These are phyloP conservation scores for Ophiostoma perfectum DNA, from an alignment of 2,329 filamentous ascomycete species.

Conservation along the genomic window DNA sequence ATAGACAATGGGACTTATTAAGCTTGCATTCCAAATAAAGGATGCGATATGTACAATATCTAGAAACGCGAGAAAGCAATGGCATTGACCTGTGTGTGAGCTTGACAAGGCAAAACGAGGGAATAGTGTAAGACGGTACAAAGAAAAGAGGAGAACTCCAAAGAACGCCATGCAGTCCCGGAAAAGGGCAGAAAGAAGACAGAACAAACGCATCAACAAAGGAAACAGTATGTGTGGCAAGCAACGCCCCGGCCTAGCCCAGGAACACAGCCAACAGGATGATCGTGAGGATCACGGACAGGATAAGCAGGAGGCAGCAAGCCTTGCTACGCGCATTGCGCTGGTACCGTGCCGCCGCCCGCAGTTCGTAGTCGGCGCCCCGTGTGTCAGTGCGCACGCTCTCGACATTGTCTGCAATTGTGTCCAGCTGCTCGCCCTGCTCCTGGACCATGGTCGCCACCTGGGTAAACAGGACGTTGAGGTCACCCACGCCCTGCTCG, in stretches of 20 bases:
- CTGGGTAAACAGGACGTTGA: constrained; percentile 95
- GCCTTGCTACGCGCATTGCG: constrained; percentile 92
- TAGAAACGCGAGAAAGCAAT: not conserved
- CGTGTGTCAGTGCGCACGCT: constrained; percentile 73
- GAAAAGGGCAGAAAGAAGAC: not conserved
- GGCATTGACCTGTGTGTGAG: not conserved
- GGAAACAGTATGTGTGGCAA: not conserved
- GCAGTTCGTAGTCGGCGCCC: constrained; percentile 79
- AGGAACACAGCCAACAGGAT: constrained; percentile 81
- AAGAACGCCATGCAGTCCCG: constrained; percentile 9
- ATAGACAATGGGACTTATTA: not conserved
- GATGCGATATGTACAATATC: not conserved
- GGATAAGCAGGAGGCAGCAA: constrained; percentile 82
- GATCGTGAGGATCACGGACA: constrained; percentile 83
- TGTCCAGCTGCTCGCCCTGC: constrained; percentile 82
- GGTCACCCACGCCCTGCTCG: constrained; percentile 88
- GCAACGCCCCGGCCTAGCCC: constrained; percentile 44
- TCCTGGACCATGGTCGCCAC: constrained; percentile 96
- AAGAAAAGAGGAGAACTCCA: not conserved
- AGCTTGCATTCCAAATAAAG: no score
- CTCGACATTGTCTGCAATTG: constrained; percentile 83
- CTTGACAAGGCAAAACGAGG: constrained; percentile 7
- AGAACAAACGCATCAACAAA: not conserved
- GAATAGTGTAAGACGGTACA: not conserved
- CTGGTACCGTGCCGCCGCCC: constrained; percentile 84